Base-by-base conservation (phyloP, 2,329 filamentous ascomycete genomes). In the Ophiognomonia clavigignenti-juglandacearum region DNA sequence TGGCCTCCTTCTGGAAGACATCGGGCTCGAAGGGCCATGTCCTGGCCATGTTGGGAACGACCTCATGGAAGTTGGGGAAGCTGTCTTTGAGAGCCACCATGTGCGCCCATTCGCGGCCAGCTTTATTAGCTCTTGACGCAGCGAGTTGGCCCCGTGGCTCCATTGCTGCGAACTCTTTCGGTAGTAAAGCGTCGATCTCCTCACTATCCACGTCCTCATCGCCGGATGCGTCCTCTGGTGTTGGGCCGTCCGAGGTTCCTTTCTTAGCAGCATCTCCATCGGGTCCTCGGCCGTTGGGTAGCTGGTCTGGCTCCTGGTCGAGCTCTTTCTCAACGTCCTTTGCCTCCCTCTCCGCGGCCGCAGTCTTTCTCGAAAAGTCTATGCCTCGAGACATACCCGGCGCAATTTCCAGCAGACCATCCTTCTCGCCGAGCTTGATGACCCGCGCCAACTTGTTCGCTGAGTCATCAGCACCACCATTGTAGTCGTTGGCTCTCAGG, bases 11-110 rank as follows among this genome's bases (percentile, higher is more conserved):
- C 62, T 98, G 93, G 69, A 98, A 98, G 0, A 87, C 96, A 59
- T 98, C 93, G 29, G 97, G 80, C 64, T 98, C 93, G 56, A 98
- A 98, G 0, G 92, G 91, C 88, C 91, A 98, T 54, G 95, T 86
- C 54, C 86, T 80, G 1, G 93, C 93, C 90, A 97, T 96, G 51
- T 97, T 88, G 0, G 93, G 93, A 7, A 98, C 91, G 31, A 98
- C 73, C 52, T 96, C 92, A 49, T 78, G 75, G 66, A 98, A 97
- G 61, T 97, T 97, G n/a, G 87, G 76, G 59, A 97, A 95, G 43
- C 92, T 88, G 50, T 89, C 82, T 59, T 92, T 91, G 57, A 97
- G 85, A 63, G 98, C 92, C 2, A 98, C 92, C 83, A 98, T 95
- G 67, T 98, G 93, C 43, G 93, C 93, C 92, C 93, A 98, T 69